Conservation (phyloP, 331 rosid species). For the Telfairia occidentalis region DNA sequence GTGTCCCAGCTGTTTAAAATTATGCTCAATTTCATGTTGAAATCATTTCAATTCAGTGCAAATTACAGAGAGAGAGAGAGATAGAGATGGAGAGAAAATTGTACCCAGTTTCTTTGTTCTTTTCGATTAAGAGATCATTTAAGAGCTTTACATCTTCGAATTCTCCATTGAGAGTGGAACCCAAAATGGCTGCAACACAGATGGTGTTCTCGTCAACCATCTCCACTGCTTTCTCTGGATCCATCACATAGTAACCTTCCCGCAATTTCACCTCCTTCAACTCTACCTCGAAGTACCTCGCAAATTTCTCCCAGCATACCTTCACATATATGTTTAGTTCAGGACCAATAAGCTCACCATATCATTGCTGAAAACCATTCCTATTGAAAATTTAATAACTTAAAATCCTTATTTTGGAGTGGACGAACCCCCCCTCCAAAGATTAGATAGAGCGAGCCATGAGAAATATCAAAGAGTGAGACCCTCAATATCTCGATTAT, state of each 20-base stretch:
- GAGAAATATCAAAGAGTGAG: no score
- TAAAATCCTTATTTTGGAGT: not conserved
- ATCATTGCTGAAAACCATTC: not conserved
- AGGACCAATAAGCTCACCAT: not conserved
- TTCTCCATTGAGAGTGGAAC: conserved; percentile 79
- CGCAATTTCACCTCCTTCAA: conserved; percentile 68
- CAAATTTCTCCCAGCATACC: conserved; percentile 96
- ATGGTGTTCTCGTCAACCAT: conserved; percentile 86
- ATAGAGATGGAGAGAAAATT: not conserved
- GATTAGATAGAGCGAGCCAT: no score
- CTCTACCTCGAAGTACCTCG: conserved; percentile 86
- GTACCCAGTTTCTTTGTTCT: conserved; percentile 63
- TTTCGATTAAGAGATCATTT: conserved; percentile 51
- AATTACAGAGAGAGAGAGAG: not conserved
- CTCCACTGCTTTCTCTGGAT: conserved; percentile 61
- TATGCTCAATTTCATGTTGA: not conserved
- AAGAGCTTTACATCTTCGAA: conserved; percentile 71
- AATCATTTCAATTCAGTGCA: not conserved
- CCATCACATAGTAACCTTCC: conserved; percentile 71
- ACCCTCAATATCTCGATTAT: no score
- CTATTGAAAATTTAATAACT: not conserved
- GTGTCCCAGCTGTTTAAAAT: conserved; percentile 52
- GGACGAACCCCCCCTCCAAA: no score
- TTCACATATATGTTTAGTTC: conserved; percentile 7
- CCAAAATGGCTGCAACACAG: conserved; percentile 88